Evolutionary conservation across 768 basidiomycete species (phyloP).

Genomic region (Cystofilobasidium ferigula): DNA sequence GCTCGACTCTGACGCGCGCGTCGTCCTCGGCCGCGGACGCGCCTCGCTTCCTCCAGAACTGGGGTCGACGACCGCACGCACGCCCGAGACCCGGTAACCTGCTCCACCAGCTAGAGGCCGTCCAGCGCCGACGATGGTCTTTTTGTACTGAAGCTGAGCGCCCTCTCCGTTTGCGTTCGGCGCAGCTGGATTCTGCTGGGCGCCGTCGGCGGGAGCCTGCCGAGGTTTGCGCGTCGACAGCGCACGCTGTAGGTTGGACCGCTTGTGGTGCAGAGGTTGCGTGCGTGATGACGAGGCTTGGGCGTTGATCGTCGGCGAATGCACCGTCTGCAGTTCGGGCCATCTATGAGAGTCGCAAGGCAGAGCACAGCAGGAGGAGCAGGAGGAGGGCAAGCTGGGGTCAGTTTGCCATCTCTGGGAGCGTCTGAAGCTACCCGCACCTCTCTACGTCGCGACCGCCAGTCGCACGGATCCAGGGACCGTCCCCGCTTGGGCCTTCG

Average conservation of each 20-base stretch:
- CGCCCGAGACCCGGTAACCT: conserved; percentile 18
- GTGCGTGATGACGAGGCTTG: background rate
- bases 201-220: background rate
- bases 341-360: background rate
- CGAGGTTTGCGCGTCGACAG: conserved; percentile 11
- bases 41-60: background rate
- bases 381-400: background rate
- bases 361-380: background rate
- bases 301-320: conserved; percentile 15
- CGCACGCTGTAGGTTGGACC: conserved; percentile 5
- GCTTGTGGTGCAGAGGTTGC: conserved; percentile 10
- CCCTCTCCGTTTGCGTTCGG: background rate
- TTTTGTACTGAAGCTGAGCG: conserved; percentile 11
- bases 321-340: conserved; percentile 15
- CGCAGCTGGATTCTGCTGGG: background rate
- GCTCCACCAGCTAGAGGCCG: conserved; percentile 4
- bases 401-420: background rate
- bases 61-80: background rate
- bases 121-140: conserved; percentile 18
- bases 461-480: conserved; percentile 21
- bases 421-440: conserved; percentile 2
- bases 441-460: conserved; percentile 22
- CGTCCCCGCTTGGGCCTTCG: conserved; percentile 16
- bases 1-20: background rate
- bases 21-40: conserved; percentile 2